Percentiles rank a stretch among this genome's conserved stretches.
phyloP scores from a whole-genome alignment of 202 grass and related monocot species.

The Digitaria exilis region DNA sequence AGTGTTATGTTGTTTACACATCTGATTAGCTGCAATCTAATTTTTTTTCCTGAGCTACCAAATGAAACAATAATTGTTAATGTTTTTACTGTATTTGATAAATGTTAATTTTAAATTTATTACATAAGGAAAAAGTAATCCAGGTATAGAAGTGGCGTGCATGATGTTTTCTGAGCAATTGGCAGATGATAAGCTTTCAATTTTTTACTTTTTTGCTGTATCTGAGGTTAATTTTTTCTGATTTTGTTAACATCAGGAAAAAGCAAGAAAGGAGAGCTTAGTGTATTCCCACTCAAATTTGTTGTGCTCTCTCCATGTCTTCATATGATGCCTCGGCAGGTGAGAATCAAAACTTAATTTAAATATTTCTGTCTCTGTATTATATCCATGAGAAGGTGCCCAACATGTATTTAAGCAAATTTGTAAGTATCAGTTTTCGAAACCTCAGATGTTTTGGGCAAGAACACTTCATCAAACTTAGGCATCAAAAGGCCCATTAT shows the following conservation, averaged over 20 bases:
- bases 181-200: not conserved
- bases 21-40: not conserved
- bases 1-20: not conserved
- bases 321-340: slow-evolving; percentile 97
- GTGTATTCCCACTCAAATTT: slow-evolving; percentile 85
- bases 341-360: slow-evolving; percentile 13
- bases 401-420: not conserved
- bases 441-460: not conserved
- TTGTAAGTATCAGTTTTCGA: not conserved
- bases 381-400: not conserved
- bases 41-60: not conserved
- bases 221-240: slow-evolving; percentile 16
- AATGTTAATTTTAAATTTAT: slow-evolving; percentile 14
- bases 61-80: not conserved
- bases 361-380: not conserved
- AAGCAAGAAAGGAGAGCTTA: slow-evolving; percentile 94
- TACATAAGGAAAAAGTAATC: not conserved
- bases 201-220: not conserved
- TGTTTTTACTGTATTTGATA: slow-evolving; percentile 13
- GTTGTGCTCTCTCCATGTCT: slow-evolving; percentile 88
- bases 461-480: not conserved
- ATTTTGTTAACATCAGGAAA: slow-evolving; percentile 67
- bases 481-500: not conserved
- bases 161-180: not conserved
- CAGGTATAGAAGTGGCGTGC: not conserved